A percentile compares a stretch with the other conserved stretches of the same genome.
Conservation (phyloP, 345 rosid genomes). For the Hypericum perforatum region DNA sequence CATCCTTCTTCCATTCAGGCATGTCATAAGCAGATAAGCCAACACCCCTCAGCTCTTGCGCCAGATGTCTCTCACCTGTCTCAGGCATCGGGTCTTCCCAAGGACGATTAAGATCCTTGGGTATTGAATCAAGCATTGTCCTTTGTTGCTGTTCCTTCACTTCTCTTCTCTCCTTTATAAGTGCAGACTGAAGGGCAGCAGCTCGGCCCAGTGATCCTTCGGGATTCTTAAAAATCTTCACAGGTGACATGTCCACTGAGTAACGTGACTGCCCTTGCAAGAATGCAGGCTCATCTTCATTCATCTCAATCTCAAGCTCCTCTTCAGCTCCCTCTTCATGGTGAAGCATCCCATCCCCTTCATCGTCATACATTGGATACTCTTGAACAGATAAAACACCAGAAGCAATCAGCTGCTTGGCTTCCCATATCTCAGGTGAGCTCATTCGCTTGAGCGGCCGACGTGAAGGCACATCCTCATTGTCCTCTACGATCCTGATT, state of each 20-base stretch:
- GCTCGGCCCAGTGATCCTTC: slow-evolving; percentile 90
- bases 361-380: slow-evolving; percentile 74
- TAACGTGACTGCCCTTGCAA: slow-evolving; percentile 68
- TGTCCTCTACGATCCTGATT: slow-evolving; percentile 57
- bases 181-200: slow-evolving; percentile 90
- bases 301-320: slow-evolving; percentile 87
- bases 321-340: slow-evolving; percentile 86
- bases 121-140: slow-evolving; percentile 86
- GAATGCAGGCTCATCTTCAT: slow-evolving; percentile 82
- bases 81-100: slow-evolving; percentile 98
- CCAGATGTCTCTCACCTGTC: slow-evolving; percentile 85
- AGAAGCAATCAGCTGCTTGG: slow-evolving; percentile 81
- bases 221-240: slow-evolving; percentile 86
- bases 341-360: slow-evolving; percentile 67
- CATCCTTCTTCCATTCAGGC: slow-evolving; percentile 97
- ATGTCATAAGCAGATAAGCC: slow-evolving; percentile 81
- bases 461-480: slow-evolving; percentile 35
- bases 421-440: slow-evolving; percentile 84
- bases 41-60: slow-evolving; percentile 85
- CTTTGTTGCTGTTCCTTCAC: slow-evolving; percentile 77
- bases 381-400: slow-evolving; percentile 55
- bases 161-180: slow-evolving; percentile 75
- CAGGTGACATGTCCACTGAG: slow-evolving; percentile 73
- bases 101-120: slow-evolving; percentile 94
- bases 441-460: slow-evolving; percentile 83